A percentile compares a stretch with the other conserved stretches of the same genome.
phyloP scores from a whole-genome alignment of 2,329 filamentous ascomycete species.

The Pseudocercospora fijiensis region DNA sequence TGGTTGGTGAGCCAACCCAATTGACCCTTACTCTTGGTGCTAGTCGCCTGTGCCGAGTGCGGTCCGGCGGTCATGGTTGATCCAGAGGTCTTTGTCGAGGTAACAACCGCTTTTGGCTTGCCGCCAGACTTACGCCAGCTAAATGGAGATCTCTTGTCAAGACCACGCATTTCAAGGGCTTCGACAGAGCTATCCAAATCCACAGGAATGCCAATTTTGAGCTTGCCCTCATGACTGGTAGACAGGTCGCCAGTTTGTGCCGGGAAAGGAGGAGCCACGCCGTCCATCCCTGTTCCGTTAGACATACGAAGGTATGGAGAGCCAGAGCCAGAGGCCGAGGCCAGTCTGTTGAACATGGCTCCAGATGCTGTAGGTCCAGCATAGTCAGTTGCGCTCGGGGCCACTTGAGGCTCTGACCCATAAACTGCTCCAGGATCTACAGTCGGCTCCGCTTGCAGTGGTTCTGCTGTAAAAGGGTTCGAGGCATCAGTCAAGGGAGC shows the following conservation, averaged over 20 bases:
- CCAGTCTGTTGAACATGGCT: background rate
- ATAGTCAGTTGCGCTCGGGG: background rate
- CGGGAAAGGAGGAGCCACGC: background rate
- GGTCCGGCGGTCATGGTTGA: background rate
- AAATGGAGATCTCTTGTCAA: background rate
- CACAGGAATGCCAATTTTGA: background rate
- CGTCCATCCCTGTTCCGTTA: background rate
- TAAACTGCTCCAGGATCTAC: background rate
- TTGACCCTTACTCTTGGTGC: background rate
- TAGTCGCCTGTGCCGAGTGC: background rate
- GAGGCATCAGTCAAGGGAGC: background rate
- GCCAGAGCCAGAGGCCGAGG: background rate
- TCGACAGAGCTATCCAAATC: background rate
- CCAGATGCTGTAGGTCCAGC: background rate
- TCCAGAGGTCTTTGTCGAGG: too few species aligned
- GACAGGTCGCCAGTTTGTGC: background rate
- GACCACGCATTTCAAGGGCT: background rate
- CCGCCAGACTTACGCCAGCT: background rate
- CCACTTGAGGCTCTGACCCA: background rate
- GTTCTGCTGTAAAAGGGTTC: background rate
- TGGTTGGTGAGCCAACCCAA: background rate
- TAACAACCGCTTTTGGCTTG: background rate
- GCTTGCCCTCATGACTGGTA: background rate
- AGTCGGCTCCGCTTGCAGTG: background rate
- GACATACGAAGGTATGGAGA: background rate